These are phyloP conservation scores for Gynostemma pentaphyllum DNA, from an alignment of 306 rosid genomes.

Conservation along the genomic window DNA sequence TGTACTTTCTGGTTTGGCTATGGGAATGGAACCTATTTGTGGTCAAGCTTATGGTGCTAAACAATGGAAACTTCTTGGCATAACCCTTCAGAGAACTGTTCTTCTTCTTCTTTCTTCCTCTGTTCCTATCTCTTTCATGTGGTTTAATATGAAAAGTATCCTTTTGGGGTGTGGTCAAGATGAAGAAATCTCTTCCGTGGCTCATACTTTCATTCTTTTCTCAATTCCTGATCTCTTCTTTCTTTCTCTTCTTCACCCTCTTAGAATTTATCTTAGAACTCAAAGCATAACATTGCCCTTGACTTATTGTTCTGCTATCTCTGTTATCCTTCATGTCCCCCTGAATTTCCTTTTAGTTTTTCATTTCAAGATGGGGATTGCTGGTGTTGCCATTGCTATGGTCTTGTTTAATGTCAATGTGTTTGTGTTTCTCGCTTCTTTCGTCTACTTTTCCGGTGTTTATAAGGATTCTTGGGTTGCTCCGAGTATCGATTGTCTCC, in stretches of 20 bases:
- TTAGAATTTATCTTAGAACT: slow-evolving; percentile 65
- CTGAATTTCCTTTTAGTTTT: slow-evolving; percentile 57
- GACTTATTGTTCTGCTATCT: slow-evolving; percentile 67
- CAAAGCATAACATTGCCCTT: slow-evolving; percentile 68
- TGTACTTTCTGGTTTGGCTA: slow-evolving; percentile 83
- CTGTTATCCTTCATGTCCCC: slow-evolving; percentile 74
- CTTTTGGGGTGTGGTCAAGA: slow-evolving; percentile 86
- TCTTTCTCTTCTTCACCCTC: slow-evolving; percentile 86
- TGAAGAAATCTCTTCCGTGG: slow-evolving; percentile 49
- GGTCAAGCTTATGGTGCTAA: slow-evolving; percentile 91
- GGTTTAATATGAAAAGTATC: slow-evolving; percentile 70
- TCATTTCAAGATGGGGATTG: slow-evolving; percentile 55
- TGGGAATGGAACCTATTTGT: slow-evolving; percentile 99
- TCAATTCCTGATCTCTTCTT: slow-evolving; percentile 79
- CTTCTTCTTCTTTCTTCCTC: slow-evolving; percentile 64
- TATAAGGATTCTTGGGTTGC: slow-evolving; percentile 82
- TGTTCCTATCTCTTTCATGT: slow-evolving; percentile 67
- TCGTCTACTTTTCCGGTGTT: slow-evolving; percentile 55
- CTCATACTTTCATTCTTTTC: slow-evolving; percentile 67
- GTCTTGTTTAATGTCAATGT: slow-evolving; percentile 62
- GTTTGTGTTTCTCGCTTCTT: slow-evolving; percentile 43
- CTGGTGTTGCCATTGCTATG: slow-evolving; percentile 88
- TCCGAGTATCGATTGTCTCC: slow-evolving; percentile 56
- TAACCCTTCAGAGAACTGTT: slow-evolving; percentile 72
- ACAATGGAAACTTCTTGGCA: slow-evolving; percentile 63